Base-by-base conservation (phyloP, 2,329 filamentous ascomycete species). In the Ascochyta koolunga region DNA sequence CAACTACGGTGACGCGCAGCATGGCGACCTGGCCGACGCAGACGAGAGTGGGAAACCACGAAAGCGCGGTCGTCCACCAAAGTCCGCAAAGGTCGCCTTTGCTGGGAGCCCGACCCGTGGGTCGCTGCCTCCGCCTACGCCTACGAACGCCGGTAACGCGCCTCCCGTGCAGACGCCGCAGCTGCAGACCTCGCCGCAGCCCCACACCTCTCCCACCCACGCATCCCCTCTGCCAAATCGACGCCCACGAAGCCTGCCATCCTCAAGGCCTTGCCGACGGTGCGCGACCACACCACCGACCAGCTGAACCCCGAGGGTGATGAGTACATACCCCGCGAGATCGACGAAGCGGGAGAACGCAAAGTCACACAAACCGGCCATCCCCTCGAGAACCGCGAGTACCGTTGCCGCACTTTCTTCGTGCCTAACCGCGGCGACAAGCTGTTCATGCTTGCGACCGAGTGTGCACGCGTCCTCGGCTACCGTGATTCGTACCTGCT, bases 401-500 rank as follows among this genome's bases (percentile, higher is more conserved):
- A 97, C 79, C 87, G 90, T 73, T 97, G 93, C 76, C 85, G 93
- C 60, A 98, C 93, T 1, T 99, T 99, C 74, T 86, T 90, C 61
- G 93, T 99, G 4, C 92, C 93, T 16, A 88, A 96, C 68, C 84
- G 95, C 65, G 92, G 91, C 24, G 89, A 96, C 62, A 97, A 97
- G 77, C 84, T 98, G 5, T 99, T 98, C 78, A 99, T 99, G 95
- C 85, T 99, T 46, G 95, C 95, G 31, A 99, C 95, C 15, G 95
- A 99, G 77, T 98, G 95, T 72, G 95, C 95, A 21, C 87, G 95
- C 62, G 92, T 97, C 4, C 81, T 98, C 19, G 90, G 92, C 40
- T 99, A 99, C 74, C 86, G 95, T 57, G 95, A 99, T 75, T 97
- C 93, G n/a, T 99, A 99, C 74, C 82, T 99, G 31, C 80, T 99